Evolutionary conservation across 176 grass and related monocot species (phyloP), one percentile per base, ranked within the genome.

Genomic region (Aegilops umbellulata): DNA sequence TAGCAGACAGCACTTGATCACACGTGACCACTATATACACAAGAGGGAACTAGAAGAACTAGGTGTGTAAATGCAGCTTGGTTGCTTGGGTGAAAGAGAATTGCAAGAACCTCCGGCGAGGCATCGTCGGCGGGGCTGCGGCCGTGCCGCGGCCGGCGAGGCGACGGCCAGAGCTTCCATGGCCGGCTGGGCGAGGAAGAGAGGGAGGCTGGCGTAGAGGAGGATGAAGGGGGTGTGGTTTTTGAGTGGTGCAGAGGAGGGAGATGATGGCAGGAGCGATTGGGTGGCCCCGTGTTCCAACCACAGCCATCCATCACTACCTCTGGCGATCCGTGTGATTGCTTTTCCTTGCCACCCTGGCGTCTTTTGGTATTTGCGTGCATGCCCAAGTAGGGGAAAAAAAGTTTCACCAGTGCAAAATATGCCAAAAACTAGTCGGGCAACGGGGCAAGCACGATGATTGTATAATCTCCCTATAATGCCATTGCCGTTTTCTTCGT

Each of bases 151-250:
- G 63, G 86, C 44, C 17, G 78, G 76, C 35, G 95, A 89, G 4
- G 88, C 86, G 67, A 97, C 69, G 3, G 88, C 83, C 3, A 93
- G 69, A 82, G 79, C 90, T 67, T 77, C 84, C 87, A 94, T 86
- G 39, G 69, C 36, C 22, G 66, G 70, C 13, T 76, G 8, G 74
- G 36, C 10, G 73, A 57, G 76, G n/a, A 24, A 24, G n/a, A 2
- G 10, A 24, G n/a, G 8, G 10, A 25, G n/a, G n/a, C 3, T 62
- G n/a, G n/a, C 84, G 38, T 57, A 44, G 32, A 82, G 22, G 31
- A 75, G 19, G n/a, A 22, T 82, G 26, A 15, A 24, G 12, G 1
- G 10, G 31, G 12, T 70, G 42, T 53, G 17, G 83, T 39, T 89
- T 89, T 83, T 86, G 83, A 80, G 89, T 92, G 91, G 91, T 82